Percentiles rank a stretch among this genome's conserved stretches.
Conservation (phyloP, 805 yeast species). For the Starmerella sp. region DNA sequence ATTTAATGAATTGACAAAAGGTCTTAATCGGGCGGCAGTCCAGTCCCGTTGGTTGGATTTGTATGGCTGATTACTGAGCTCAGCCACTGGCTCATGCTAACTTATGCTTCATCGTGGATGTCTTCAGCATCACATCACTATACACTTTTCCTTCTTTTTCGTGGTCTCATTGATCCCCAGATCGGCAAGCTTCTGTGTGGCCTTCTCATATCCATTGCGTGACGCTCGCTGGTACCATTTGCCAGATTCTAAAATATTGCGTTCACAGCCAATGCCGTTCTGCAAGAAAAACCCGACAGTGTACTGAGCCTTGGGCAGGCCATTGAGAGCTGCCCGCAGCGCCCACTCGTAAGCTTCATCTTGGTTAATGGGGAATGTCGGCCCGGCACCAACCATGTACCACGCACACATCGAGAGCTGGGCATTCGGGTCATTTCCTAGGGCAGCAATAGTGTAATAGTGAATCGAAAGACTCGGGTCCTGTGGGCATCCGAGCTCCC, state of each 20-base stretch:
- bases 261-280: slow-evolving; percentile 74
- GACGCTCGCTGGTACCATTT: slow-evolving; percentile 72
- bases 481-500: slow-evolving; percentile 52
- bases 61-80: background rate
- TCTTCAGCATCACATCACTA: slow-evolving; percentile 29
- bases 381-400: slow-evolving; percentile 86
- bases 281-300: slow-evolving; percentile 77
- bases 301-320: slow-evolving; percentile 71
- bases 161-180: slow-evolving; percentile 9
- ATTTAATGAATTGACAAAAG: background rate
- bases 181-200: slow-evolving; percentile 29
- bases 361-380: slow-evolving; percentile 65
- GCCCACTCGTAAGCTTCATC: slow-evolving; percentile 95
- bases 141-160: slow-evolving; percentile 34
- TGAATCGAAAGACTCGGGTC: slow-evolving; percentile 80
- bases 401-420: slow-evolving; percentile 95
- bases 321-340: slow-evolving; percentile 63
- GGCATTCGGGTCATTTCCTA: slow-evolving; percentile 74
- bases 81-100: background rate
- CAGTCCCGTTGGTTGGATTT: background rate
- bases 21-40: background rate
- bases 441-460: slow-evolving; percentile 83
- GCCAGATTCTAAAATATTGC: slow-evolving; percentile 46
- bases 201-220: slow-evolving; percentile 44
- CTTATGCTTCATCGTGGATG: background rate